A percentile compares a stretch with the other conserved stretches of the same genome.
phyloP scores from a whole-genome alignment of 192 early-diverging fungal species.

The Coemansia sp. region DNA sequence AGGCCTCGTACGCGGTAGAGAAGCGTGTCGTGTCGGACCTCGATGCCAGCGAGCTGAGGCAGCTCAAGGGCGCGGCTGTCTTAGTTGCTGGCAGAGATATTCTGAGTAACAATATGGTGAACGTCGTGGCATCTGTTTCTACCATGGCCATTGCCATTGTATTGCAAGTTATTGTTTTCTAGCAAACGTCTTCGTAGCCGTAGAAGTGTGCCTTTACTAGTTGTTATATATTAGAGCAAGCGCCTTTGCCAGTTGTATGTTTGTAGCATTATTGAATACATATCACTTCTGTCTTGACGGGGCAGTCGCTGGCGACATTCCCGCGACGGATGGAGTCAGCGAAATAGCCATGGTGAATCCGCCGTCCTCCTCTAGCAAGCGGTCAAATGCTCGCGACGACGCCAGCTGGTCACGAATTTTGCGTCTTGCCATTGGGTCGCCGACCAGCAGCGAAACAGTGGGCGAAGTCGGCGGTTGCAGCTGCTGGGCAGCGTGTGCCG shows the following conservation, averaged over 20 bases:
- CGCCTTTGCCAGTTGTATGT: no score
- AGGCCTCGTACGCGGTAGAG: slow-evolving; percentile 69
- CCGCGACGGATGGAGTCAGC: slow-evolving; percentile 40
- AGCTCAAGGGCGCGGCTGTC: slow-evolving; percentile 54
- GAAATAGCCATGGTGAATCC: slow-evolving; percentile 54
- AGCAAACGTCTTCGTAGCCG: no score
- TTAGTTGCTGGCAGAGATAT: slow-evolving; percentile 70
- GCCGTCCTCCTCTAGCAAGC: slow-evolving; percentile 46
- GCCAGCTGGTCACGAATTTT: slow-evolving; percentile 51
- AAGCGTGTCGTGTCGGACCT: slow-evolving; percentile 52
- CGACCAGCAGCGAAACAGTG: slow-evolving; percentile 33
- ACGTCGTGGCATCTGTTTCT: slow-evolving; percentile 34
- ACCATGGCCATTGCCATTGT: slow-evolving; percentile 24
- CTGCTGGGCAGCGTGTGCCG: background rate
- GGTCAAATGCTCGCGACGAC: slow-evolving; percentile 41
- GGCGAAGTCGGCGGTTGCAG: slow-evolving; percentile 31
- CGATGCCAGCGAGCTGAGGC: slow-evolving; percentile 54
- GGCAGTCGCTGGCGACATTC: slow-evolving; percentile 5
- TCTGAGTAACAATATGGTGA: slow-evolving; percentile 80
- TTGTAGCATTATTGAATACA: no score
- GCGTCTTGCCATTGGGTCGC: slow-evolving; percentile 41
- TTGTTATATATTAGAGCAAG: no score
- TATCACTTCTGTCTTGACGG: slow-evolving; percentile 1
- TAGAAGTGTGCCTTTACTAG: no score
- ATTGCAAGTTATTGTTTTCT: slow-evolving; percentile 6